These are phyloP conservation scores for Bothriochloa decipiens DNA, from an alignment of 176 grass and related monocot species.

Conservation along the genomic window DNA sequence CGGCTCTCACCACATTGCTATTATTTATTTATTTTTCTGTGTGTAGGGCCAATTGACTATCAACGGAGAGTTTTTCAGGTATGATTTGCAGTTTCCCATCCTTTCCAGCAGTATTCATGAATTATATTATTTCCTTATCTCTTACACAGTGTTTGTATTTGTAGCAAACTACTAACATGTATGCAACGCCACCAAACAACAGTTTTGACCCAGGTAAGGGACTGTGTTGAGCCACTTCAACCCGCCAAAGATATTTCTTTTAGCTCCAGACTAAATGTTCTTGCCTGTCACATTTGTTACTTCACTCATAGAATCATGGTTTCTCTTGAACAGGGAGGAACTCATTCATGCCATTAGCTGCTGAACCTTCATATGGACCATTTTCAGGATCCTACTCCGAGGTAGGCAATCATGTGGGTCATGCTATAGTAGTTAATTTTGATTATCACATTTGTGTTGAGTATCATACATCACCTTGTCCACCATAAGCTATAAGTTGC, in stretches of 20 bases:
- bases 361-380: constrained; percentile 47
- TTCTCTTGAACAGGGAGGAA: constrained; percentile 60
- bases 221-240: not conserved
- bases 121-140: not conserved
- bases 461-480: not conserved
- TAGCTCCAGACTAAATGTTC: not conserved
- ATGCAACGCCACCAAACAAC: constrained; percentile 30
- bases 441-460: not conserved
- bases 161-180: constrained; percentile 59
- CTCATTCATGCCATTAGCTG: constrained; percentile 42
- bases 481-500: not conserved
- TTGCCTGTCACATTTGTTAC: not conserved
- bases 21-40: not conserved
- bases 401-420: constrained; percentile 27
- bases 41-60: constrained; percentile 62
- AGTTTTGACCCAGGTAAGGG: constrained; percentile 62
- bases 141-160: constrained; percentile 31
- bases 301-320: constrained; percentile 7
- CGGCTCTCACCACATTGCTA: constrained; percentile 18
- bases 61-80: constrained; percentile 75
- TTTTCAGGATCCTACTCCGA: constrained; percentile 55
- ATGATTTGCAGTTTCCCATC: constrained; percentile 23
- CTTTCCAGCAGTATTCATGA: not conserved
- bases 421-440: not conserved
- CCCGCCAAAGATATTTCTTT: not conserved